Evolutionary conservation across 2,329 filamentous ascomycete genomes (phyloP).

Genomic region (Fusarium miscanthi): DNA sequence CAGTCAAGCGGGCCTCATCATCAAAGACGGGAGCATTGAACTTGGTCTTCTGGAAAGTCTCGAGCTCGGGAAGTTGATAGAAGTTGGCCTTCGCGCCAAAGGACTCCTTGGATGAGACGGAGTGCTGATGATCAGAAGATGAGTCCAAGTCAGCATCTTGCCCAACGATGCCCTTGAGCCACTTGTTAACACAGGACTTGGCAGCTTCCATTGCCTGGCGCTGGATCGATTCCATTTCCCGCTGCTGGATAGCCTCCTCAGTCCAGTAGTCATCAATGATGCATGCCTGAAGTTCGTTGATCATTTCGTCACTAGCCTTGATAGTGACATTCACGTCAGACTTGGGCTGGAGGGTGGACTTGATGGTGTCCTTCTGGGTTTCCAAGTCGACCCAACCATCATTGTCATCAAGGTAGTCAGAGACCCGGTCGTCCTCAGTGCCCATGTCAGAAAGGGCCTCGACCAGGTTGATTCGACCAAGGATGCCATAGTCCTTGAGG

Average conservation of each 20-base stretch:
- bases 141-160: not conserved
- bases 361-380: not conserved
- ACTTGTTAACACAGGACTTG: rapidly evolving
- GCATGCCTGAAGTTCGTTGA: not conserved
- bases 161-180: not conserved
- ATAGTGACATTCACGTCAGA: not conserved
- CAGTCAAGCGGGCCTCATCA: not conserved
- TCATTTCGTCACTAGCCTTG: rapidly evolving
- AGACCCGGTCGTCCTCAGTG: rapidly evolving
- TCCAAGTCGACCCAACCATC: not conserved
- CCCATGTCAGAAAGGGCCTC: not conserved
- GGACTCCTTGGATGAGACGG: not conserved
- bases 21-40: not conserved
- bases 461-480: not conserved
- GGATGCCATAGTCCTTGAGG: not conserved
- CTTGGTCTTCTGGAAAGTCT: not conserved
- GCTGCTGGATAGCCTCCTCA: rapidly evolving
- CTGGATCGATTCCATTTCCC: rapidly evolving
- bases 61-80: not conserved
- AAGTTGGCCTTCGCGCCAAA: not conserved
- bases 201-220: not conserved
- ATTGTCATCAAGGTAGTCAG: not conserved
- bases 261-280: not conserved
- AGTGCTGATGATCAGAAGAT: not conserved
- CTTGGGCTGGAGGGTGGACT: not conserved